These are phyloP conservation scores for Eragrostis curvula DNA, from an alignment of 176 grass and related monocot genomes.

Conservation along the genomic window DNA sequence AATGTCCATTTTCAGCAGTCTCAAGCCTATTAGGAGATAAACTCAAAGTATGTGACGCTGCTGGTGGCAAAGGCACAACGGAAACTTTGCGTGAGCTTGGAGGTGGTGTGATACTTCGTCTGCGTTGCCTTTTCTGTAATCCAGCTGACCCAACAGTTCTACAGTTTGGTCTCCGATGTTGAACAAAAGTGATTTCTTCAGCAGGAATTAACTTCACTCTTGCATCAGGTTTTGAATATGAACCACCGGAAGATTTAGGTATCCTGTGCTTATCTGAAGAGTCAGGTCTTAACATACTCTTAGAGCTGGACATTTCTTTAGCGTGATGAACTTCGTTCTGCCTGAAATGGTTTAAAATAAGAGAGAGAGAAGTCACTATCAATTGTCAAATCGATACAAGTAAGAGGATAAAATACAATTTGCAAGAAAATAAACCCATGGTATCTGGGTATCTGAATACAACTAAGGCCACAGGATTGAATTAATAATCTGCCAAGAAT, in stretches of 20 bases:
- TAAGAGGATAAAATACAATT: constrained; percentile 11
- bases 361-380: constrained; percentile 5
- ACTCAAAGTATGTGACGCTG: not conserved
- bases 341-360: constrained; percentile 22
- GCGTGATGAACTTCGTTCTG: not conserved
- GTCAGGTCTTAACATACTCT: not conserved
- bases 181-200: constrained; percentile 57
- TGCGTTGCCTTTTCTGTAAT: constrained; percentile 23
- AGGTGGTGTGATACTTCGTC: constrained; percentile 43
- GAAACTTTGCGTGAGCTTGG: constrained; percentile 37
- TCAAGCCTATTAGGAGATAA: constrained; percentile 4
- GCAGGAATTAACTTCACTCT: constrained; percentile 66
- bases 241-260: constrained; percentile 37
- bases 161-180: constrained; percentile 34
- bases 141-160: constrained; percentile 34
- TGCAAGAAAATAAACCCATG: constrained; percentile 5
- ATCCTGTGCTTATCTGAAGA: constrained; percentile 26
- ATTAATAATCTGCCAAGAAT: not conserved
- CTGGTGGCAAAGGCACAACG: constrained; percentile 1
- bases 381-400: constrained; percentile 9
- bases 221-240: constrained; percentile 49
- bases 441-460: constrained; percentile 11
- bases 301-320: not conserved
- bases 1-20: constrained; percentile 25
- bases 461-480: not conserved